Base-by-base conservation (phyloP, 345 rosid genomes). In the Lumnitzera littorea region DNA sequence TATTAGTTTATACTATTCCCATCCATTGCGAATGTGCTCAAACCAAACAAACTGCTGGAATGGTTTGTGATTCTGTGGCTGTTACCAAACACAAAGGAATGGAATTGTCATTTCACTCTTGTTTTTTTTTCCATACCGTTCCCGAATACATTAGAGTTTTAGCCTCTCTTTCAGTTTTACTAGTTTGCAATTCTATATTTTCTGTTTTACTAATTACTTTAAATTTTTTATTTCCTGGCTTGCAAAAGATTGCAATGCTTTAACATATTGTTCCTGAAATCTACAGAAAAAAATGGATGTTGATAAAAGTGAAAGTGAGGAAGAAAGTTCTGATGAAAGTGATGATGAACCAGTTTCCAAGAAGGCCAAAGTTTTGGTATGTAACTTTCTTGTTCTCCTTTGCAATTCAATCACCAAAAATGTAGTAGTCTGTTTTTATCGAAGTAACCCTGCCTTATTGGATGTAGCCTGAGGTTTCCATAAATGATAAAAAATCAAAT, bases 341-440 rank as follows among this genome's bases (percentile, higher is more conserved):
- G 80, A 76, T 46, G 79, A 78, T 56, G 86, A 74, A 61, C 85
- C 91, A 56, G 67, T 77, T 13, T 31, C 12, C 7, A 84, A 79
- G 55, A 84, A 82, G 83, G 84, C 76, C 0, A 53, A 52, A 48
- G 53, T 41, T 12, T 43, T 14, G 65, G 56, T 62, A 62, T 52
- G 4, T 48, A 55, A 65, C 16, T 23, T 15, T 52, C 15, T 23
- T 9, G 11, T 13, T 1, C 27, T 9, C 4, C 23, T 48, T 6
- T 46, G 46, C 10, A 11, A 5, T 36, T 53, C 0, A 36, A 31
- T 48, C 27, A 17, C 47, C 36, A 12, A 23, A 24, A 11, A 20
- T 20, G 48, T 12, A 2, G 17, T 50, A 20, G 14, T 43, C n/a
- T 24, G 31, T 59, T 27, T 13, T 36, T 36, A 7, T 36, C 43